Percentiles rank a stretch among this genome's conserved stretches.
phyloP scores from a whole-genome alignment of 2,329 filamentous ascomycete genomes.

The Zasmidium cellare region DNA sequence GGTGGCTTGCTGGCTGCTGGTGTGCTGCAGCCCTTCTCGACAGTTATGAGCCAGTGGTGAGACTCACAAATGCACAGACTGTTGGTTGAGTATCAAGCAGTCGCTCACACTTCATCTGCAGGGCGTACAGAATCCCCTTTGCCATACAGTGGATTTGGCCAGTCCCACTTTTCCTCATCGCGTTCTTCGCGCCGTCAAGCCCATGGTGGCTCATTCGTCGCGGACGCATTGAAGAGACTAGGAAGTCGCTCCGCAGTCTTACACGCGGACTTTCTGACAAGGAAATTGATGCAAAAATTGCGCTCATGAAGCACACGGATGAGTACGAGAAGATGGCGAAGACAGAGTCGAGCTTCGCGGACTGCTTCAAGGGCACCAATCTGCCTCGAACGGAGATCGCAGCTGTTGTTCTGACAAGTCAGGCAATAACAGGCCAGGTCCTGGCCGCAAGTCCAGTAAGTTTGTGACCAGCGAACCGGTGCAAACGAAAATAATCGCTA shows the following conservation, averaged over 20 bases:
- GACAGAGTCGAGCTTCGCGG: slow-evolving; percentile 47
- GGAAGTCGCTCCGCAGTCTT: slow-evolving; percentile 17
- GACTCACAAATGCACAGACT: slow-evolving; percentile 27
- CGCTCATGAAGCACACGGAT: slow-evolving; percentile 74
- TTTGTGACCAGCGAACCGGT: neutral
- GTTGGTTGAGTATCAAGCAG: slow-evolving; percentile 22
- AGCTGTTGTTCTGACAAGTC: neutral
- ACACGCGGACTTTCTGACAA: slow-evolving; percentile 24
- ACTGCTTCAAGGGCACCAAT: slow-evolving; percentile 56
- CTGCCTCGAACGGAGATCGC: slow-evolving; percentile 47
- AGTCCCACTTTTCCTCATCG: slow-evolving; percentile 29
- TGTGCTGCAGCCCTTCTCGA: slow-evolving; percentile 25
- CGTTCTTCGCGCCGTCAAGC: slow-evolving; percentile 30
- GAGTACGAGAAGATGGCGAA: slow-evolving; percentile 55
- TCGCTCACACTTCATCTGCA: neutral
- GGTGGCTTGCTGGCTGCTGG: slow-evolving; percentile 56
- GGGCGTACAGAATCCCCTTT: slow-evolving; percentile 41
- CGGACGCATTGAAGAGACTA: slow-evolving; percentile 33
- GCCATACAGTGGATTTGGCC: slow-evolving; percentile 46
- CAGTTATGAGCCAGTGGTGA: slow-evolving; percentile 21
- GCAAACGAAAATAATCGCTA: too few species aligned
- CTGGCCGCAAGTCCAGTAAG: neutral
- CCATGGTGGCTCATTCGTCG: slow-evolving; percentile 36
- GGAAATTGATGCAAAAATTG: slow-evolving; percentile 45
- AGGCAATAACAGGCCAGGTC: neutral